Percentiles rank a stretch among this genome's conserved stretches.
phyloP scores from a whole-genome alignment of 2,329 filamentous ascomycete species.

The Fusarium setosum region DNA sequence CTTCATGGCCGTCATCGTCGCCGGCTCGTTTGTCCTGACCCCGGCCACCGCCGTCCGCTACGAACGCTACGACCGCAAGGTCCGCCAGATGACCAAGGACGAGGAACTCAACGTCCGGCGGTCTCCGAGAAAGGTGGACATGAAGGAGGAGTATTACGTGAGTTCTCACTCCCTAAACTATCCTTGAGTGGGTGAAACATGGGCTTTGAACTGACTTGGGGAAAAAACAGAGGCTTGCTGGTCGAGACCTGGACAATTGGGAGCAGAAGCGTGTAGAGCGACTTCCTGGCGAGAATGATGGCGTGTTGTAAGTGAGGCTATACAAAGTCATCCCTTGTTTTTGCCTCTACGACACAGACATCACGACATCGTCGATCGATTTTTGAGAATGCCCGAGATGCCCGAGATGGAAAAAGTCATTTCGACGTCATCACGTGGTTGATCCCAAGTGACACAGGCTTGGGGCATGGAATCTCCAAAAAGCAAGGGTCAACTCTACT shows the following conservation, averaged over 20 bases:
- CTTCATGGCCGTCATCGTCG: slow-evolving; percentile 90
- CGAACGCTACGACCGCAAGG: slow-evolving; percentile 91
- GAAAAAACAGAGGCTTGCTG: slow-evolving; percentile 60
- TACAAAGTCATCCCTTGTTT: slow-evolving; percentile 21
- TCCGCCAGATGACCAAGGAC: slow-evolving; percentile 84
- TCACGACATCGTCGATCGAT: slow-evolving; percentile 8
- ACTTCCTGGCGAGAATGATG: slow-evolving; percentile 90
- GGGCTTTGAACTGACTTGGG: slow-evolving; percentile 22
- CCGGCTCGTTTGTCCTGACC: slow-evolving; percentile 92
- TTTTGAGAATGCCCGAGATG: neutral
- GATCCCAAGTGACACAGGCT: neutral
- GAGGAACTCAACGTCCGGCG: slow-evolving; percentile 87
- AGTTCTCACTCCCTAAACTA: slow-evolving; percentile 50
- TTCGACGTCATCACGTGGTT: slow-evolving; percentile 14
- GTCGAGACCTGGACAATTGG: slow-evolving; percentile 95
- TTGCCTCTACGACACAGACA: slow-evolving; percentile 10
- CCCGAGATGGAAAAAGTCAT: slow-evolving; percentile 1
- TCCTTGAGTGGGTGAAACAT: neutral
- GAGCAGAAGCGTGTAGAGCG: slow-evolving; percentile 95
- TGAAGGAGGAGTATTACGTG: slow-evolving; percentile 89
- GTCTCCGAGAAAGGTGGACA: slow-evolving; percentile 76
- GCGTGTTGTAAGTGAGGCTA: slow-evolving; percentile 63
- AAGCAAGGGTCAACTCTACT: slow-evolving; percentile 25
- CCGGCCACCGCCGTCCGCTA: slow-evolving; percentile 94
- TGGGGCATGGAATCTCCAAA: slow-evolving; percentile 3